A percentile compares a stretch with the other conserved stretches of the same genome.
Conservation (phyloP, 805 yeast species). For the Pichia nanzhaoensis region DNA sequence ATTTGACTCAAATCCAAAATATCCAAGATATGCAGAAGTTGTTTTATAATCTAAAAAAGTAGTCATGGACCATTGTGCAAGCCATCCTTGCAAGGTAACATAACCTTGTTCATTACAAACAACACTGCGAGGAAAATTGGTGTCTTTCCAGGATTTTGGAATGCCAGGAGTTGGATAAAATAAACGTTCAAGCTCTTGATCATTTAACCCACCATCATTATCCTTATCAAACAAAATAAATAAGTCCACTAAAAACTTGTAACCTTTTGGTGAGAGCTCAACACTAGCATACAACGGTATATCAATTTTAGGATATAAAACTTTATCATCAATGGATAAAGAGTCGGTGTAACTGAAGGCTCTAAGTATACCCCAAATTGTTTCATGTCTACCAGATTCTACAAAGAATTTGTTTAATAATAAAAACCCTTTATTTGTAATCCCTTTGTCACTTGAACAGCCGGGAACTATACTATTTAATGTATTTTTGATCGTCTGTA, state of each 20-base stretch:
- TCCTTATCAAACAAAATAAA: conserved; percentile 86
- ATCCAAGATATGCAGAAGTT: conserved; percentile 82
- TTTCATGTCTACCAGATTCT: conserved; percentile 90
- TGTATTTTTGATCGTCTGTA: conserved; percentile 37
- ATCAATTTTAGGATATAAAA: conserved; percentile 72
- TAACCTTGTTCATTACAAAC: conserved; percentile 86
- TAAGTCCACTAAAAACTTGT: conserved; percentile 83
- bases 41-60: conserved; percentile 79
- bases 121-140: conserved; percentile 80
- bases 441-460: conserved; percentile 39
- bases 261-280: conserved; percentile 88
- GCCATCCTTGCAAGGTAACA: conserved; percentile 95
- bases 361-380: conserved; percentile 91
- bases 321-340: conserved; percentile 70
- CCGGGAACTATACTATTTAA: conserved; percentile 26
- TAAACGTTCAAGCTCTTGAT: conserved; percentile 57
- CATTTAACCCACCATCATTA: conserved; percentile 91
- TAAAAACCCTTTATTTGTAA: conserved; percentile 70
- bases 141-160: conserved; percentile 79
- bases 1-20: conserved; percentile 71
- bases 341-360: conserved; percentile 91
- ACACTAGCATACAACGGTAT: conserved; percentile 73
- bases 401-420: conserved; percentile 75
- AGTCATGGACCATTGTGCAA: conserved; percentile 98
- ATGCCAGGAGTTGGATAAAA: conserved; percentile 91